A percentile compares a stretch with the other conserved stretches of the same genome.
Conservation (phyloP, 2,329 filamentous ascomycete species). For the Diplodia intermedia region DNA sequence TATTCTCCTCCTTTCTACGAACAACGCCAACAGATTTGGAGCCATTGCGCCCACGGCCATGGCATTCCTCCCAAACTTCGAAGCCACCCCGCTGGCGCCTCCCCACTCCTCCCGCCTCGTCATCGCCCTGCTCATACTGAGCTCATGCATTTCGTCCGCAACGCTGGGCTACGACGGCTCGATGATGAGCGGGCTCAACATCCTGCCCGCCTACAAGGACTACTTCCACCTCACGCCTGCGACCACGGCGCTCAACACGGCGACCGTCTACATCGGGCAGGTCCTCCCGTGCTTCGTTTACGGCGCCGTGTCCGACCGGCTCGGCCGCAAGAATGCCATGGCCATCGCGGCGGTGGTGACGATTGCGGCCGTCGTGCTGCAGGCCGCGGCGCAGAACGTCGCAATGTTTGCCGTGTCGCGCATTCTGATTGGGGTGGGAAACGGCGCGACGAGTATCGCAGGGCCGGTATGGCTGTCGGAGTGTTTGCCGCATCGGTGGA, state of each 20-base stretch:
- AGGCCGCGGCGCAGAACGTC: slow-evolving; percentile 58
- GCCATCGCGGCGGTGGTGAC: slow-evolving; percentile 53
- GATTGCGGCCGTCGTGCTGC: slow-evolving; percentile 55
- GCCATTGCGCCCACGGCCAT: background rate
- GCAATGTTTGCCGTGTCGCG: slow-evolving; percentile 60
- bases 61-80: slow-evolving; percentile 1
- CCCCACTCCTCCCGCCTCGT: background rate
- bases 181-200: slow-evolving; percentile 65
- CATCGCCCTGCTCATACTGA: slow-evolving; percentile 9
- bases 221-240: slow-evolving; percentile 63
- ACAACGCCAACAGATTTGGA: no score
- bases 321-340: slow-evolving; percentile 55
- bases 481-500: slow-evolving; percentile 54
- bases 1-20: background rate
- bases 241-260: slow-evolving; percentile 63
- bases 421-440: slow-evolving; percentile 58
- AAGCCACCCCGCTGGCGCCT: background rate
- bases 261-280: slow-evolving; percentile 62
- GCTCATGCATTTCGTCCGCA: slow-evolving; percentile 19
- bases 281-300: slow-evolving; percentile 55
- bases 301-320: slow-evolving; percentile 52
- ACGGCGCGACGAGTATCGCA: slow-evolving; percentile 52
- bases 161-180: slow-evolving; percentile 51
- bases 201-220: slow-evolving; percentile 62
- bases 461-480: slow-evolving; percentile 59